These are phyloP conservation scores for Pseudogymnoascus sp. DNA, from an alignment of 2,329 filamentous ascomycete species.

Conservation along the genomic window DNA sequence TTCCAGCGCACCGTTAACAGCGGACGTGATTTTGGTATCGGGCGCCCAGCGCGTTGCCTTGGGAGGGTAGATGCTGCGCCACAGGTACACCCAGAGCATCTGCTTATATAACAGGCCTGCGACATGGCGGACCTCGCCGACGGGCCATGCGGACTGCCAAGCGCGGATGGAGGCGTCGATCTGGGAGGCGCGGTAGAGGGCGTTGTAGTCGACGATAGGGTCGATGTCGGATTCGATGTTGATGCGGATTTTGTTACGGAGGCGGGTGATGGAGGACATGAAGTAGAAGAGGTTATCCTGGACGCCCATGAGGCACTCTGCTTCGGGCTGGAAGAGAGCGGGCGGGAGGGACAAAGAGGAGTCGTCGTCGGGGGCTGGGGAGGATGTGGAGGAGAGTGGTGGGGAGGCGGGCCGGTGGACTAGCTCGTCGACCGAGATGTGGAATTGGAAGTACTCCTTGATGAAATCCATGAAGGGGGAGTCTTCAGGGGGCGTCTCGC, in stretches of 20 bases:
- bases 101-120: constrained; percentile 57
- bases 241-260: constrained; percentile 67
- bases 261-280: constrained; percentile 70
- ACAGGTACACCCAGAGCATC: constrained; percentile 61
- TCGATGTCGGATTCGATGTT: constrained; percentile 58
- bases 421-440: constrained; percentile 61
- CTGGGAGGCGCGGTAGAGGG: constrained; percentile 64
- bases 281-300: constrained; percentile 75
- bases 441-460: constrained; percentile 77
- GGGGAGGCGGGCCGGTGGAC: constrained; percentile 38
- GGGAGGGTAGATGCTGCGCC: constrained; percentile 55
- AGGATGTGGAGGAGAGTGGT: constrained; percentile 5
- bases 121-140: constrained; percentile 47
- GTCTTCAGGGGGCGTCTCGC: constrained; percentile 54
- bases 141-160: constrained; percentile 60
- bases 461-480: constrained; percentile 66
- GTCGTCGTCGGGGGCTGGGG: not conserved
- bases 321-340: constrained; percentile 22
- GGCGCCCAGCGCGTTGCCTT: constrained; percentile 28
- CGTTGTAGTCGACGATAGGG: constrained; percentile 66
- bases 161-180: constrained; percentile 69
- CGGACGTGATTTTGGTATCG: constrained; percentile 46
- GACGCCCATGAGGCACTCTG: constrained; percentile 63
- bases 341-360: constrained; percentile 19
- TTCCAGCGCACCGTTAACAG: constrained; percentile 51